A percentile compares a stretch with the other conserved stretches of the same genome.
Evolutionary conservation across 148 eudicot species (phyloP).

Genomic region (Rhododendron simsii): DNA sequence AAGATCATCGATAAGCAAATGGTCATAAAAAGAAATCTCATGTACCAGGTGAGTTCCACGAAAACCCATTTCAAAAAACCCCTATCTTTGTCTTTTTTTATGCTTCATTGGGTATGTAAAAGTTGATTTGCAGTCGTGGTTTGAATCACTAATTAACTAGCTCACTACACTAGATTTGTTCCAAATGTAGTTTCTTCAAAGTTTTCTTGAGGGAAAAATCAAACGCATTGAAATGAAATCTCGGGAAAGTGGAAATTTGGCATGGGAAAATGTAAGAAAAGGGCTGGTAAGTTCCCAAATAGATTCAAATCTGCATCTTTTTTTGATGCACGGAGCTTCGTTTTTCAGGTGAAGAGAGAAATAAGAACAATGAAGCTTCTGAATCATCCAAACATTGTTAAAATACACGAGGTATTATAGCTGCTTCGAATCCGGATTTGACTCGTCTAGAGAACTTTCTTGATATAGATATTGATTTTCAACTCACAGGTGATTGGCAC

Average conservation of each 20-base stretch:
- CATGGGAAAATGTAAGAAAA: not conserved
- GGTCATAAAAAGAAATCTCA: conserved; percentile 40
- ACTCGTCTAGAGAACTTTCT: not conserved
- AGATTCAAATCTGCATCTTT: not conserved
- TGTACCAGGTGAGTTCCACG: conserved; percentile 37
- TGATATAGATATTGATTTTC: not conserved
- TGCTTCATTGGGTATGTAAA: not conserved
- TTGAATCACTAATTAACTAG: not conserved
- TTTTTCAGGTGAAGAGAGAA: conserved; percentile 39
- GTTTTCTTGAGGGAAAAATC: not conserved
- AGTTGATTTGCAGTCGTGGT: not conserved
- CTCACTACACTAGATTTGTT: not conserved
- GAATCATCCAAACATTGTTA: conserved; percentile 54
- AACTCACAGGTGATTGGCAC: conserved; percentile 48
- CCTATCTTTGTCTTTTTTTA: not conserved
- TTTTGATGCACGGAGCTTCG: not conserved
- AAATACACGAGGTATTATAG: conserved; percentile 38
- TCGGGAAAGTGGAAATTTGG: not conserved
- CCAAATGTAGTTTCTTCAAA: not conserved
- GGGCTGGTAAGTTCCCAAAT: not conserved
- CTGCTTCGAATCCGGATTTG: not conserved
- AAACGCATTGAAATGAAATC: not conserved
- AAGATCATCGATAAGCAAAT: conserved; percentile 57
- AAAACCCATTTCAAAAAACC: not conserved
- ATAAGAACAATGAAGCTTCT: conserved; percentile 54